These are phyloP conservation scores for Wickerhamomyces ciferrii DNA, from an alignment of 805 yeast species.

Conservation along the genomic window DNA sequence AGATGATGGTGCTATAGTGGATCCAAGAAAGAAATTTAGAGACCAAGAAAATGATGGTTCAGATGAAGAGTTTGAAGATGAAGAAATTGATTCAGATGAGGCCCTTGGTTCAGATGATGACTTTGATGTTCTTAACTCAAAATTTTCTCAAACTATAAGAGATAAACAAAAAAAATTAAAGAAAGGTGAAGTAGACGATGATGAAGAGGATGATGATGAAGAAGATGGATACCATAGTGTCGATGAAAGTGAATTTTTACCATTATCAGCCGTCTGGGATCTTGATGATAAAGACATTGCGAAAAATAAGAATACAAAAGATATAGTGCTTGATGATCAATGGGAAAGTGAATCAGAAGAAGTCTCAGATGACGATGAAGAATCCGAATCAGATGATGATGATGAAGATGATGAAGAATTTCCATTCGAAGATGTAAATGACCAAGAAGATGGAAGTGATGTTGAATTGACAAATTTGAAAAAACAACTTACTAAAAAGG, in stretches of 20 bases:
- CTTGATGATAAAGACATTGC: constrained; percentile 52
- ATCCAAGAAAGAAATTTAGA: constrained; percentile 24
- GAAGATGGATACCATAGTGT: constrained; percentile 68
- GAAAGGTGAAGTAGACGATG: constrained; percentile 25
- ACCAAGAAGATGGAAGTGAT: constrained; percentile 41
- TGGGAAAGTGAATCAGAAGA: constrained; percentile 20
- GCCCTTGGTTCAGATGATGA: constrained; percentile 83
- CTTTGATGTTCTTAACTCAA: constrained; percentile 56
- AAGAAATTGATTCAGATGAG: constrained; percentile 80
- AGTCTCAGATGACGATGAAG: constrained; percentile 14
- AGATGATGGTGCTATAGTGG: constrained; percentile 32
- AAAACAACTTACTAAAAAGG: constrained; percentile 30
- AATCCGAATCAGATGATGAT: no score
- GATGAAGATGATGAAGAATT: constrained; percentile 17
- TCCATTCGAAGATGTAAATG: constrained; percentile 23
- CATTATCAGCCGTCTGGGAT: constrained; percentile 89
- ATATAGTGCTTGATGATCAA: constrained; percentile 15
- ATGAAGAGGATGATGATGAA: constrained; percentile 41
- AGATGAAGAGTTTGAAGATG: constrained; percentile 43
- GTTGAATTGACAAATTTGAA: constrained; percentile 48
- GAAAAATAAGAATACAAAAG: constrained; percentile 21
- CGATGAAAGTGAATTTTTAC: constrained; percentile 70
- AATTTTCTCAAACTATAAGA: constrained; percentile 64
- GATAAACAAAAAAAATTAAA: constrained; percentile 40
- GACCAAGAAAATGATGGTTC: constrained; percentile 24